Conservation (phyloP, 371 early-diverging fungal genomes). For the Capillidium rhysosporum region DNA sequence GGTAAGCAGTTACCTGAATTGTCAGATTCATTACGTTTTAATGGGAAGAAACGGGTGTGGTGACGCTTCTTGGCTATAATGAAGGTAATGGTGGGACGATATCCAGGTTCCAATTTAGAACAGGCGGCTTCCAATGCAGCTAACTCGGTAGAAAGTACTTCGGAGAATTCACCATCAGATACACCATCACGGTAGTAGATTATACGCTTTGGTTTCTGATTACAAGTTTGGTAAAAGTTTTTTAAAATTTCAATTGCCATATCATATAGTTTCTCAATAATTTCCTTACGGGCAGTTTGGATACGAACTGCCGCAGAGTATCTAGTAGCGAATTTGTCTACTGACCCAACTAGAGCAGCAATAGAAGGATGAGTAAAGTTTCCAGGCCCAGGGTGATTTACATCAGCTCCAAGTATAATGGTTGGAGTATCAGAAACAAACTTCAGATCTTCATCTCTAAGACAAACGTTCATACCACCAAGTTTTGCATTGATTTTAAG, state of each 20-base stretch:
- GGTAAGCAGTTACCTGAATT: constrained; percentile 55
- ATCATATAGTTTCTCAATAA: constrained; percentile 59
- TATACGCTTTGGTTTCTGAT: constrained; percentile 64
- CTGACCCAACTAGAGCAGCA: constrained; percentile 72
- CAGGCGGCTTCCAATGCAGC: constrained; percentile 62
- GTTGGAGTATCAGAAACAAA: constrained; percentile 56
- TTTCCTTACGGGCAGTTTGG: constrained; percentile 69
- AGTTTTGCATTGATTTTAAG: constrained; percentile 80
- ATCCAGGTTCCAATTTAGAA: constrained; percentile 30
- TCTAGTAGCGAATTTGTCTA: constrained; percentile 69
- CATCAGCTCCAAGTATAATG: constrained; percentile 91
- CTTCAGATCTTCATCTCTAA: constrained; percentile 20
- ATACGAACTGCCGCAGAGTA: constrained; percentile 66
- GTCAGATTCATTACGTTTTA: constrained; percentile 31
- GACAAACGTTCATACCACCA: constrained; percentile 52
- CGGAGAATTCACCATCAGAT: constrained; percentile 73
- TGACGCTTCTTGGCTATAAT: constrained; percentile 93
- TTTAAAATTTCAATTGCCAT: constrained; percentile 71
- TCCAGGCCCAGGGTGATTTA: constrained; percentile 73
- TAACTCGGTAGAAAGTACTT: constrained; percentile 61
- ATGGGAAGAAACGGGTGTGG: constrained; percentile 82
- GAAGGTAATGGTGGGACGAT: constrained; percentile 74
- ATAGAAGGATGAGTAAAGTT: constrained; percentile 61
- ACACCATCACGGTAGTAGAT: constrained; percentile 90
- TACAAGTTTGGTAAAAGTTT: constrained; percentile 46